Evolutionary conservation across 2,329 filamentous ascomycete species (phyloP).

Genomic region (Amphichorda felina): DNA sequence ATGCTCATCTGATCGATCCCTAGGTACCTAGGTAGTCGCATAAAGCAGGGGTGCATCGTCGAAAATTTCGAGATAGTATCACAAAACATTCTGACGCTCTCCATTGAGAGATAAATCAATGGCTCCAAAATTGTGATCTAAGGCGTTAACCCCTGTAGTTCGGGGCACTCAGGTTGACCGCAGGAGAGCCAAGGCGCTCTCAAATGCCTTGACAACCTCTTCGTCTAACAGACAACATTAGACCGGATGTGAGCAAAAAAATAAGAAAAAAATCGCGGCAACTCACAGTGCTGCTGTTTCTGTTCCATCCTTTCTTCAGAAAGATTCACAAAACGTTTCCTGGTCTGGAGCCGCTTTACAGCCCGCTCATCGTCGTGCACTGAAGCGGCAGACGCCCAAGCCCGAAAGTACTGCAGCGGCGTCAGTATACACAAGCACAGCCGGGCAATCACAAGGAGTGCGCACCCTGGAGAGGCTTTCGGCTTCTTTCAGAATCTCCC

Average conservation of each 20-base stretch:
- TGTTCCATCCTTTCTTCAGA: slow-evolving; percentile 60
- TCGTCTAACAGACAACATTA: slow-evolving; percentile 19
- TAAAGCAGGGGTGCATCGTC: too few relatives aligned
- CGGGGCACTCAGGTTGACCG: slow-evolving; percentile 15
- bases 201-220: slow-evolving; percentile 51
- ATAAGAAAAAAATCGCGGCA: neutral
- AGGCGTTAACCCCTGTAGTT: too few relatives aligned
- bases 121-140: too few relatives aligned
- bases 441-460: neutral
- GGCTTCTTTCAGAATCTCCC: slow-evolving; percentile 54
- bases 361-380: slow-evolving; percentile 66
- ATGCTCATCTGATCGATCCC: too few relatives aligned
- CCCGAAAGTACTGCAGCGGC: slow-evolving; percentile 54
- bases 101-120: too few relatives aligned
- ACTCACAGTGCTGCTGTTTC: slow-evolving; percentile 71
- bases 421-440: neutral
- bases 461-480: slow-evolving; percentile 52
- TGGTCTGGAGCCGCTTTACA: slow-evolving; percentile 69
- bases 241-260: too few relatives aligned
- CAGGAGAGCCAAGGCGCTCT: slow-evolving; percentile 46
- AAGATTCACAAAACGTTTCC: slow-evolving; percentile 62
- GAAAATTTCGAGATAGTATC: too few relatives aligned
- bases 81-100: too few relatives aligned
- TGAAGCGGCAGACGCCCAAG: slow-evolving; percentile 66
- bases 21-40: too few relatives aligned